Evolutionary conservation across 208 protist species (phyloP).

Genomic region (Acanthamoeba sp.): DNA sequence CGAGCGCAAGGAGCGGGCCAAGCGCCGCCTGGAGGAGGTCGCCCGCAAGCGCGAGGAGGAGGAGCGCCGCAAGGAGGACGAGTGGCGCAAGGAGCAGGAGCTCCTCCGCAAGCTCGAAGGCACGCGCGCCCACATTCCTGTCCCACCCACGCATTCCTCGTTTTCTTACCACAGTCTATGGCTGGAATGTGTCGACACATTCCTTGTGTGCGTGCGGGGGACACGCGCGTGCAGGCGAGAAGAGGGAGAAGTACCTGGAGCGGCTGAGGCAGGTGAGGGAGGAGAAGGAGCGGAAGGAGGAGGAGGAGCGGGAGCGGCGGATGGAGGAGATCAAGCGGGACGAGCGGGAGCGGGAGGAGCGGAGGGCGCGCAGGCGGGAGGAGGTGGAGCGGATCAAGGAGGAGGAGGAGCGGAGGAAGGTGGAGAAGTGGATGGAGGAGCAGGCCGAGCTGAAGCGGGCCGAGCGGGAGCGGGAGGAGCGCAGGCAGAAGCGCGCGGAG

Average conservation of each 20-base stretch:
- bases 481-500: background rate
- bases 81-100: slow-evolving; percentile 51
- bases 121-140: background rate
- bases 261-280: slow-evolving; percentile 7
- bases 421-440: slow-evolving; percentile 33
- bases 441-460: slow-evolving; percentile 22
- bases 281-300: slow-evolving; percentile 58
- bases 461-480: slow-evolving; percentile 1
- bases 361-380: background rate
- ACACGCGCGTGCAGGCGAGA: background rate
- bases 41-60: slow-evolving; percentile 55
- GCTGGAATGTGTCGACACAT: background rate
- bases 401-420: slow-evolving; percentile 58
- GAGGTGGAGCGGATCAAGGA: slow-evolving; percentile 16
- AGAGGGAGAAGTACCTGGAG: slow-evolving; percentile 41
- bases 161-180: background rate
- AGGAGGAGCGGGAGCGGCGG: slow-evolving; percentile 54
- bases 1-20: slow-evolving; percentile 15
- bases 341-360: slow-evolving; percentile 44
- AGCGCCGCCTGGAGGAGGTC: slow-evolving; percentile 20
- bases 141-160: background rate
- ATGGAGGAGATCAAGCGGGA: slow-evolving; percentile 69
- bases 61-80: slow-evolving; percentile 66
- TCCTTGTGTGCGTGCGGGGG: background rate
- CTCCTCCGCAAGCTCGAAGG: slow-evolving; percentile 66